Conservation (phyloP, 2,329 filamentous ascomycete genomes). For the Mariannaea sp. region DNA sequence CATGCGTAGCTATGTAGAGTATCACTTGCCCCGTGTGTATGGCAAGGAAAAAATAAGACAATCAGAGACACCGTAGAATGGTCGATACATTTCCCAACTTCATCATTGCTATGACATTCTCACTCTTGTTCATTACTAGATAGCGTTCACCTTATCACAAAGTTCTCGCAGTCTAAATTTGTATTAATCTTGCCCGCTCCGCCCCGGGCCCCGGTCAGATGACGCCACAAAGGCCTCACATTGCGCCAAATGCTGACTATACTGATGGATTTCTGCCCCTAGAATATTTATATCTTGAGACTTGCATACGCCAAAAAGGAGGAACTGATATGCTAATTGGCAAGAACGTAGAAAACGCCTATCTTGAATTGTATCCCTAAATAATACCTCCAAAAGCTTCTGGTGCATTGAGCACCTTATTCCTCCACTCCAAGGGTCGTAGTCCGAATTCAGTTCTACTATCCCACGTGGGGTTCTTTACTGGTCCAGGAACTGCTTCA, state of each 20-base stretch:
- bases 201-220: neutral
- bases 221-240: slow-evolving; percentile 7
- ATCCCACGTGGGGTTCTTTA: slow-evolving; percentile 34
- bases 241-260: slow-evolving; percentile 7
- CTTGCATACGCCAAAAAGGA: neutral
- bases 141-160: too few relatives aligned
- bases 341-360: neutral
- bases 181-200: too few relatives aligned
- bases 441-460: neutral
- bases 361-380: neutral
- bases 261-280: neutral
- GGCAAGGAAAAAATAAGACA: too few relatives aligned
- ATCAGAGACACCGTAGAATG: too few relatives aligned
- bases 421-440: too few relatives aligned
- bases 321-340: neutral
- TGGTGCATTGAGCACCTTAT: neutral
- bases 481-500: slow-evolving; percentile 53
- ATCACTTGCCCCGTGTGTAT: too few relatives aligned
- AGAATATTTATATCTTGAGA: neutral
- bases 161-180: too few relatives aligned
- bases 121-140: too few relatives aligned
- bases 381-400: neutral
- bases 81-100: too few relatives aligned
- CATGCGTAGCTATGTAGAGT: too few relatives aligned
- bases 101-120: too few relatives aligned